Conservation (phyloP, 129 eudicot genomes). For the Lonicera japonica region DNA sequence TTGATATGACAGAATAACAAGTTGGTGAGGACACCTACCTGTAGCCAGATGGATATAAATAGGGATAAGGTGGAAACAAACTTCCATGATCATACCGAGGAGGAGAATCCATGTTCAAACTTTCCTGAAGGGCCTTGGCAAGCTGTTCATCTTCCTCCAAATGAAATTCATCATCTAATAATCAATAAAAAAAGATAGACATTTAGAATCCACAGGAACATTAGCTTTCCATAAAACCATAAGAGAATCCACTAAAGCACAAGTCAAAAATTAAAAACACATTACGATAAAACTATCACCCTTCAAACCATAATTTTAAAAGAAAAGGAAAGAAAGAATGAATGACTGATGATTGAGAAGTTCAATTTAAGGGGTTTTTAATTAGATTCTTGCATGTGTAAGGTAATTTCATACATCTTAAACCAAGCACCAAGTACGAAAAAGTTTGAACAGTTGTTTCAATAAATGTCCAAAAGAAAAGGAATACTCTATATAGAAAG, state of each 20-base stretch:
- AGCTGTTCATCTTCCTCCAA: slow-evolving; percentile 86
- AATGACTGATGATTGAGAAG: too few species aligned
- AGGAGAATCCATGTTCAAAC: slow-evolving; percentile 63
- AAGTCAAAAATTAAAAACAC: not conserved
- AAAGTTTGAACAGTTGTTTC: not conserved
- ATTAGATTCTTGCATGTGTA: too few species aligned
- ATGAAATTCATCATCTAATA: slow-evolving; percentile 34
- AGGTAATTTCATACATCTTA: not conserved
- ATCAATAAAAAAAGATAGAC: not conserved
- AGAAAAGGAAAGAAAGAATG: too few species aligned
- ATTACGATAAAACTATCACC: not conserved
- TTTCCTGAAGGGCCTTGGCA: slow-evolving; percentile 80
- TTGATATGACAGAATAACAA: too few species aligned
- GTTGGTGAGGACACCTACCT: slow-evolving; percentile 32
- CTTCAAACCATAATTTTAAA: not conserved
- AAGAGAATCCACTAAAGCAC: not conserved
- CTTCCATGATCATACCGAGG: slow-evolving; percentile 54
- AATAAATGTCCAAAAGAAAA: not conserved
- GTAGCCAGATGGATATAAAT: slow-evolving; percentile 45
- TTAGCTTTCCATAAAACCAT: not conserved
- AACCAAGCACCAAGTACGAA: not conserved
- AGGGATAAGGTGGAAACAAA: slow-evolving; percentile 56
- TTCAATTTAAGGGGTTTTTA: not conserved
- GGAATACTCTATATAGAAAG: too few species aligned
- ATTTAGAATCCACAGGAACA: slow-evolving; percentile 5